These are phyloP conservation scores for Backusella mclennaniae DNA, from an alignment of 192 early-diverging fungal genomes.

Conservation along the genomic window DNA sequence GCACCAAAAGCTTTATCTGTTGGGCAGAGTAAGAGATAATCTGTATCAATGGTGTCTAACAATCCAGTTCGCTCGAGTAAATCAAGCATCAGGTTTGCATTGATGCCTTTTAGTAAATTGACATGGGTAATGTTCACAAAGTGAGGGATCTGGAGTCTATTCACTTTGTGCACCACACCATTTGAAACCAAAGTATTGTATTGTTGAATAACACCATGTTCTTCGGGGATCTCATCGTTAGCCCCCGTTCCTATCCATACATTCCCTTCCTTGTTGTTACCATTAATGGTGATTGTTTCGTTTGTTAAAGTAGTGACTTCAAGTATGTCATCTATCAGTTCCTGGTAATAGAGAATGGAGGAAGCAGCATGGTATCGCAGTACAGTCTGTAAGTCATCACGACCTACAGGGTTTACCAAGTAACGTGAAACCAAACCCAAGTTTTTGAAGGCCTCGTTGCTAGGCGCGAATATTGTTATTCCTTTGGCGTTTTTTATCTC, in stretches of 20 bases:
- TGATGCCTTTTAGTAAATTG: constrained; percentile 44
- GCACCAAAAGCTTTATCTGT: constrained; percentile 51
- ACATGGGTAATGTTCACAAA: constrained; percentile 38
- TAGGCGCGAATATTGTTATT: constrained; percentile 64
- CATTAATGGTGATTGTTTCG: constrained; percentile 34
- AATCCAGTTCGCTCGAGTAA: constrained; percentile 42
- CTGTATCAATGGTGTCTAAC: constrained; percentile 23
- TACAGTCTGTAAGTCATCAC: constrained; percentile 32
- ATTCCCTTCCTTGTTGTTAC: constrained; percentile 7
- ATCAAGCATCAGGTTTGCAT: constrained; percentile 37
- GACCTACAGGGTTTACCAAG: constrained; percentile 42
- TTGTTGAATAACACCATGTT: constrained; percentile 6
- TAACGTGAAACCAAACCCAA: constrained; percentile 64
- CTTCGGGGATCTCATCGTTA: not conserved
- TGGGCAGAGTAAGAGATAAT: constrained; percentile 48
- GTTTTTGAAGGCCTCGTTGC: constrained; percentile 49
- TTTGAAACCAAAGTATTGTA: constrained; percentile 42
- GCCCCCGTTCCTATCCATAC: not conserved
- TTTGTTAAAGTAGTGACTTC: constrained; percentile 40
- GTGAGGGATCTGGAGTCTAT: constrained; percentile 42
- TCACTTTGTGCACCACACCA: constrained; percentile 50
- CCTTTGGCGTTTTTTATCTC: constrained; percentile 14
- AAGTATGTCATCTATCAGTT: constrained; percentile 24
- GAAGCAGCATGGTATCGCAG: constrained; percentile 52
- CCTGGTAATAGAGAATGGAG: constrained; percentile 37